These are phyloP conservation scores for Bretziella fagacearum DNA, from an alignment of 2,329 filamentous ascomycete genomes.

Conservation along the genomic window DNA sequence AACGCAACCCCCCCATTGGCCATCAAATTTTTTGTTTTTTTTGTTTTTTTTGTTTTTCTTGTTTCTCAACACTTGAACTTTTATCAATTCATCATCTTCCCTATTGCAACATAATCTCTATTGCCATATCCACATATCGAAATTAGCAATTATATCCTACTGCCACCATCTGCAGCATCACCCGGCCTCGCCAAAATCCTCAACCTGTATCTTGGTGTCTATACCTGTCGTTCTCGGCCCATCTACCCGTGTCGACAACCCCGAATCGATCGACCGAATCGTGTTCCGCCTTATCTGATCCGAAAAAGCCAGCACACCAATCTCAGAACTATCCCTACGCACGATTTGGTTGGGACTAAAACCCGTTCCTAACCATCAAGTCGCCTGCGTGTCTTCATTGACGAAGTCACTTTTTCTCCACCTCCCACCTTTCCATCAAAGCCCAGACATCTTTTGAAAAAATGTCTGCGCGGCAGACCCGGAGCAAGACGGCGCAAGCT, in stretches of 20 bases:
- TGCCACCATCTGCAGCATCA: neutral
- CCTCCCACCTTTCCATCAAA: neutral
- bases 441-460: neutral
- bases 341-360: neutral
- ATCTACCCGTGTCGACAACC: neutral
- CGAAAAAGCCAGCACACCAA: neutral
- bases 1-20: neutral
- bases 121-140: neutral
- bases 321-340: neutral
- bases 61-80: no score
- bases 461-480: conserved; percentile 16
- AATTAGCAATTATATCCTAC: neutral
- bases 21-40: no score
- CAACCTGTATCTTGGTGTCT: neutral
- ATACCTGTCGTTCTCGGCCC: neutral
- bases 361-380: neutral
- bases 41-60: no score
- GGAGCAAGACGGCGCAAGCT: conserved; percentile 17
- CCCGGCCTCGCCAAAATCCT: neutral
- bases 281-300: neutral
- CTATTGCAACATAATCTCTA: no score
- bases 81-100: no score
- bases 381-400: neutral
- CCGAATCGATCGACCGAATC: neutral
- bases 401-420: no score